phyloP scores from a whole-genome alignment of 2,329 filamentous ascomycete genomes.

The Fusarium sp. region DNA sequence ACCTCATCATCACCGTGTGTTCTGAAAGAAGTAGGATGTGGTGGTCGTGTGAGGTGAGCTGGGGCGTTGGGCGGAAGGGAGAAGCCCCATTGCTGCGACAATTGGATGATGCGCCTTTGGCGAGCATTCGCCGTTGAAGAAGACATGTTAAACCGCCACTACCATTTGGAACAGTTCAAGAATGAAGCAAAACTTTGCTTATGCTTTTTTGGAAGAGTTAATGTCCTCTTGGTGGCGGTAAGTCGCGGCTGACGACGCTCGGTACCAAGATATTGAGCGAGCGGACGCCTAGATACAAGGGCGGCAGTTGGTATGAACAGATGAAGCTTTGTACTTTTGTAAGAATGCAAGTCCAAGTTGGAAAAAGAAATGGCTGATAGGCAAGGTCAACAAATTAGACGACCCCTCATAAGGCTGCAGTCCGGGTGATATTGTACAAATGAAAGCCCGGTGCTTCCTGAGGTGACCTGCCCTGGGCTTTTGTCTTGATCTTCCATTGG shows the following conservation, averaged over 20 bases:
- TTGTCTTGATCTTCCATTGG: conserved; percentile 33
- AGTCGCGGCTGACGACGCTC: conserved; percentile 13
- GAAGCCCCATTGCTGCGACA: conserved; percentile 68
- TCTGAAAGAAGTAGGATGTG: conserved; percentile 60
- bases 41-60: conserved; percentile 60
- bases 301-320: neutral
- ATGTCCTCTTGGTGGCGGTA: conserved; percentile 9
- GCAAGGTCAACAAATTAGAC: neutral
- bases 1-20: conserved; percentile 65
- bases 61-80: conserved; percentile 57
- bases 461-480: conserved; percentile 19
- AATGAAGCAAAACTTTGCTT: neutral
- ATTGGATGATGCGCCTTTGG: conserved; percentile 64
- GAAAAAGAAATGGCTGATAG: conserved; percentile 3
- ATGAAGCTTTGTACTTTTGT: neutral
- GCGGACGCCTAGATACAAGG: neutral
- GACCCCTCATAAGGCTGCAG: conserved; percentile 37
- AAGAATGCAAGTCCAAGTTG: conserved; percentile 28
- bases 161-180: conserved; percentile 28
- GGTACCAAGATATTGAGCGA: conserved; percentile 7
- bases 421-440: conserved; percentile 8
- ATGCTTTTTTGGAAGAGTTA: neutral
- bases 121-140: conserved; percentile 56
- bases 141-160: conserved; percentile 48
- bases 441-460: conserved; percentile 26